Evolutionary conservation across 2,329 filamentous ascomycete species (phyloP).

Genomic region (Lachnellula cervina): DNA sequence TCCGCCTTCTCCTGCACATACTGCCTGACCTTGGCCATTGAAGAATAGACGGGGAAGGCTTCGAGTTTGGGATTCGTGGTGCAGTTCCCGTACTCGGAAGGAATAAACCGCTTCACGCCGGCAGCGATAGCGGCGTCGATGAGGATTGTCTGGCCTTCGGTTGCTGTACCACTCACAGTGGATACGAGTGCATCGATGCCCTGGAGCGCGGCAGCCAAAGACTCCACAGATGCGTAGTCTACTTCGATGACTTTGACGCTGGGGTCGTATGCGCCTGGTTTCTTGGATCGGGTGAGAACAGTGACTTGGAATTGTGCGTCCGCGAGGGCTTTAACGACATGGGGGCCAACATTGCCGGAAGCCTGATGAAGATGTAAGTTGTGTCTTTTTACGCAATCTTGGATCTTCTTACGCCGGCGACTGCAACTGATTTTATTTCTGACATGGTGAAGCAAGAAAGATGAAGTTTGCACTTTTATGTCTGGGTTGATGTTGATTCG

Average conservation of each 20-base stretch:
- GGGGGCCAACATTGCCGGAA: constrained; percentile 20
- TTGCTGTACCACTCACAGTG: constrained; percentile 7
- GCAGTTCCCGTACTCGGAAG: constrained; percentile 48
- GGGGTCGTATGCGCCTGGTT: constrained; percentile 12
- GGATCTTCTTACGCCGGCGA: constrained; percentile 18
- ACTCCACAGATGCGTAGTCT: constrained; percentile 37
- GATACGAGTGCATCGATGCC: constrained; percentile 24
- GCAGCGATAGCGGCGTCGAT: constrained; percentile 55
- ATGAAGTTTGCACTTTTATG: neutral
- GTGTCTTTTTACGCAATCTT: constrained; percentile 7
- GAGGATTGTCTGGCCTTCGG: constrained; percentile 33
- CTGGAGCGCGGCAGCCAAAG: constrained; percentile 35
- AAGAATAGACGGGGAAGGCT: constrained; percentile 11
- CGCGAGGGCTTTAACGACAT: constrained; percentile 22
- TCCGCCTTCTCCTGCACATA: constrained; percentile 16
- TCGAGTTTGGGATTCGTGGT: constrained; percentile 15
- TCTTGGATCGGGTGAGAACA: constrained; percentile 17
- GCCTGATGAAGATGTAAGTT: constrained; percentile 17
- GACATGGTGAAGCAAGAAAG: constrained; percentile 13
- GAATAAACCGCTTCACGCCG: constrained; percentile 56
- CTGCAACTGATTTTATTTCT: constrained; percentile 19
- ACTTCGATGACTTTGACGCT: constrained; percentile 37
- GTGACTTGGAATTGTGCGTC: constrained; percentile 20
- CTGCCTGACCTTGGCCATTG: constrained; percentile 14
- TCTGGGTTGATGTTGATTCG: neutral